Evolutionary conservation across 805 yeast genomes (phyloP), one percentile per base, ranked within the genome.

Genomic region (Priceomyces haplophilus): DNA sequence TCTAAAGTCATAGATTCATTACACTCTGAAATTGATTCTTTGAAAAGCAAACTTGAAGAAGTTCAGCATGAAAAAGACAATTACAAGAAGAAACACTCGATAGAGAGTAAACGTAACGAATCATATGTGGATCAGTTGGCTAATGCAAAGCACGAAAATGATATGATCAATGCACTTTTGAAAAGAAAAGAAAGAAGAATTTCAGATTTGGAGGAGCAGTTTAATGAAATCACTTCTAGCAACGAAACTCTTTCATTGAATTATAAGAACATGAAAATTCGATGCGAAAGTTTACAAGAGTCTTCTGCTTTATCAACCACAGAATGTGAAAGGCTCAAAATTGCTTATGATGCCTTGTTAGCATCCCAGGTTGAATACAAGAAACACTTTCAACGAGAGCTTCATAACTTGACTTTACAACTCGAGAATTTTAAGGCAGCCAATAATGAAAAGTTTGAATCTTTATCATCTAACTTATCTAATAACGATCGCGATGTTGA

Each of bases 81-180:
- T 45, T 72, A 75, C 51, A 73, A 72, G 46, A 80, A 79, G 59
- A 77, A 81, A 46, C 66, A 72, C 52, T 72, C 77, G 40, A 63
- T 72, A 21, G 54, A 73, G 41, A 50, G 72, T 49, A 62, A 72
- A 54, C 71, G 78, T 61, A 67, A 81, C 52, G 81, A 77, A 50
- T 66, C 74, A 42, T 65, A 76, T 41, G 72, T 79, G 27, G 88
- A 82, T 52, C 85, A 82, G 59, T 61, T 82, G 46, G 79, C 88
- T 23, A 82, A 81, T 48, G 69, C 85, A 30, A 83, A 83, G 59
- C 90, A 85, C 58, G 91, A 88, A 54, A 83, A 83, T 52, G 89
- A 85, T 49, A 83, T 83, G 67, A 70, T 84, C 34, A 82, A 77
- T 53, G 80, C 88, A 1, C 64, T 85, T 48, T 63, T 87, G 45